Evolutionary conservation across 257 asterid genomes (phyloP), one percentile per base, ranked within the genome.

Genomic region (Nemophila menziesii): DNA sequence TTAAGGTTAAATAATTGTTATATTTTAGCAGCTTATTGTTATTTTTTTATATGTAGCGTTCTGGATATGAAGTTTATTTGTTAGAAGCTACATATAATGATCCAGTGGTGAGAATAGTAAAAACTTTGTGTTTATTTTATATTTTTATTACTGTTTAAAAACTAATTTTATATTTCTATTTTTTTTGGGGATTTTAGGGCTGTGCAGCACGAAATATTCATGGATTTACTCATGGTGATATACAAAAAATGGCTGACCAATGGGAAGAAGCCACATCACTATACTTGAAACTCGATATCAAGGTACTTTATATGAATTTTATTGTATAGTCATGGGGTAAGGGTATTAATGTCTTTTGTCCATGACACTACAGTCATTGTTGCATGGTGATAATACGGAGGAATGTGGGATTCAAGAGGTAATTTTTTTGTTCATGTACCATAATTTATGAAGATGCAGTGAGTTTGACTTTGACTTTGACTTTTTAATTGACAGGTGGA

Each of bases 181-280:
- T 38, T 48, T 33, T 54, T 58, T 41, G 58, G 62, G 54, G 8
- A 47, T 59, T 64, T 45, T 70, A 90, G 98, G 98, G 98, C 7
- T 90, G 98, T 73, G 96, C 98, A 55, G 98, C 93, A 42, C 70
- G 96, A 67, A 90, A 90, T 72, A 87, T 90, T 57, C 98, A 90
- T 58, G 85, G 94, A 49, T 90, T 90, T 64, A 63, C 72, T 26
- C 82, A 56, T 64, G 69, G 57, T 39, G 94, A 70, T 58, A 65
- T 90, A 54, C 79, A 61, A 37, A 71, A 72, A 78, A 84, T 85
- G 98, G 87, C 93, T 63, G 61, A 52, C 22, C 76, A 63, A 55
- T 90, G 98, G 98, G 98, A 90, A 64, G 96, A 85, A 38, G 77
- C 96, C 50, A 85, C 98, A 39, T 51, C 86, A 48, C 51, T 85